Conservation (phyloP, 2,329 filamentous ascomycete genomes). For the Nothomitra cinnamomea region DNA sequence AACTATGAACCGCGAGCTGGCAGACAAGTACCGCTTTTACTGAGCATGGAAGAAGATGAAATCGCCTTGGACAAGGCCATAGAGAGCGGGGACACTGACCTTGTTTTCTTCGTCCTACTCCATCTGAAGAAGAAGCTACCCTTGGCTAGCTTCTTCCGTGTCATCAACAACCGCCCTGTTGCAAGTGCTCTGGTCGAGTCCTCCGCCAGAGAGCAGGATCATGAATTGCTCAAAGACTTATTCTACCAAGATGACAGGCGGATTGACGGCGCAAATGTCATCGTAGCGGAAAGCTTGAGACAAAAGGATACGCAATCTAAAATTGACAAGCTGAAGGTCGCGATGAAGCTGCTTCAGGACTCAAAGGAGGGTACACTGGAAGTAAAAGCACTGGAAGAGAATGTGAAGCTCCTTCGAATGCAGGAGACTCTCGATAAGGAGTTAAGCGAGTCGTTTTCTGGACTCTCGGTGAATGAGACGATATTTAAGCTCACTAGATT, state of each 20-base stretch:
- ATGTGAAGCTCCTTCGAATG: conserved; percentile 60
- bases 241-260: conserved; percentile 95
- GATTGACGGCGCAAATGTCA: conserved; percentile 72
- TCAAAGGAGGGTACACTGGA: conserved; percentile 65
- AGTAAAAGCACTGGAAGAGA: conserved; percentile 60
- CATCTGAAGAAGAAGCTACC: conserved; percentile 82
- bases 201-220: conserved; percentile 62
- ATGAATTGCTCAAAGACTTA: conserved; percentile 74
- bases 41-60: conserved; percentile 92
- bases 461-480: conserved; percentile 79
- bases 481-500: conserved; percentile 73
- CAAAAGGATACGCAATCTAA: conserved; percentile 54
- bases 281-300: conserved; percentile 62
- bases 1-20: conserved; percentile 89
- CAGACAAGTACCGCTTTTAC: conserved; percentile 83
- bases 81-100: conserved; percentile 84
- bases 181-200: conserved; percentile 84
- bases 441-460: conserved; percentile 55
- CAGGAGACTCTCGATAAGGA: conserved; percentile 82
- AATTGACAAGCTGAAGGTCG: conserved; percentile 75
- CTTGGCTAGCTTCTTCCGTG: conserved; percentile 79
- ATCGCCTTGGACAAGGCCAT: conserved; percentile 92
- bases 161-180: conserved; percentile 68
- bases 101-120: conserved; percentile 77
- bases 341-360: conserved; percentile 67